Base-by-base conservation (phyloP, 768 basidiomycete species). In the Boletus coccyginus region DNA sequence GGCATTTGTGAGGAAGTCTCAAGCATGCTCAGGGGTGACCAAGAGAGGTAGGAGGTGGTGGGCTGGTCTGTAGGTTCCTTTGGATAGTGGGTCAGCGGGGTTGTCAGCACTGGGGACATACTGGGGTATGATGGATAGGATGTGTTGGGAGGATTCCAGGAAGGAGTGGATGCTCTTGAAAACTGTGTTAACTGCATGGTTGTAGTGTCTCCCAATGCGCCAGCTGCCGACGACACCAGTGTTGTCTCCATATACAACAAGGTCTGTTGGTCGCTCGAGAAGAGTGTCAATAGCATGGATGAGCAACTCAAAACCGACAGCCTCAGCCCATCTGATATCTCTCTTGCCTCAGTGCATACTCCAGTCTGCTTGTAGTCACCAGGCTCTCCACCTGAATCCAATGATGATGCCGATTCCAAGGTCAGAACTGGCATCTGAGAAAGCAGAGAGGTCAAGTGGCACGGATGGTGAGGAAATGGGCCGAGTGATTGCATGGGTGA, bases 191-290 rank as follows among this genome's bases (percentile, higher is more conserved):
- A 19, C 11, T 0, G 21, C 43, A 0, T 5, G 3, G 43, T 53
- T 53, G 52, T 1, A 2, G 4, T 53, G 52, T 13, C 44, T 27
- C 17, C n/a, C n/a, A 2, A 14, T 13, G 2, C 5, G 7, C 52
- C 43, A 53, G 0, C 44, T 43, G 19, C 46, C 17, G 1, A 46
- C 5, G 1, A 53, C 29, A 9, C 52, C 17, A 0, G 43, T 53
- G 52, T 53, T 53, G 43, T 53, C 52, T 10, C 36, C n/a, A 10
- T 53, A 2, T 5, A 53, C 3, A 7, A 53, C 16, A 14, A 45
- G 9, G 5, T 41, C 32, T 32, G 32, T 32, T 32, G 31, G 3
- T 6, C 17, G 6, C 5, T 5, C 5, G 27, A 27, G 27, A 3
- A 27, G 5, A 27, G 2, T 2, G 9, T 45, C 1, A 7, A 31